phyloP scores from a whole-genome alignment of 108 stramenopile genomes.

The Schizochytrium sp. region DNA sequence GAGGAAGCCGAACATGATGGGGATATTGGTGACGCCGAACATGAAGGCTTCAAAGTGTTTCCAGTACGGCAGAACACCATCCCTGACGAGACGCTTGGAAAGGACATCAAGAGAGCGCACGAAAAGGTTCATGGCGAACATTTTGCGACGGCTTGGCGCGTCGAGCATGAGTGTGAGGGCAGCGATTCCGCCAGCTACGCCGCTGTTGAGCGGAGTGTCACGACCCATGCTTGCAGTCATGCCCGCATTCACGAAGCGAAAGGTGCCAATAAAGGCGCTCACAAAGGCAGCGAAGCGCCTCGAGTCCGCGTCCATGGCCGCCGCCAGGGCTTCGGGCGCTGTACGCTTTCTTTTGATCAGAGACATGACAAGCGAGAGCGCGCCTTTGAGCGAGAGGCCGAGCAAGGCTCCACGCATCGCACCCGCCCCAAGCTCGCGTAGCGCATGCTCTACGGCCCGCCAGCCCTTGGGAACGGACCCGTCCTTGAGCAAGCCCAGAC shows the following conservation, averaged over 20 bases:
- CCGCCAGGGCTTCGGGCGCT: not conserved
- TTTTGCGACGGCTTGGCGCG: not conserved
- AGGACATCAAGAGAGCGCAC: not conserved
- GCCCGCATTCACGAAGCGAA: not conserved
- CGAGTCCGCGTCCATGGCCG: not conserved
- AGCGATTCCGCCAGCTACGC: not conserved
- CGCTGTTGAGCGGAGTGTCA: not conserved
- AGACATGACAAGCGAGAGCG: not conserved
- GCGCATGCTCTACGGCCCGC: not conserved
- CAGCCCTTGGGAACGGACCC: not conserved
- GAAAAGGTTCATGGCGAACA: not conserved
- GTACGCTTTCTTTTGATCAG: not conserved
- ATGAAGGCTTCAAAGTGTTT: not conserved
- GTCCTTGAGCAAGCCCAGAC: not conserved
- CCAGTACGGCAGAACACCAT: not conserved
- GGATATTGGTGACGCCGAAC: not conserved
- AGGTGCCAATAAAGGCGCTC: not conserved
- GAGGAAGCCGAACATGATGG: conserved; percentile 17
- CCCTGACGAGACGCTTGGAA: not conserved
- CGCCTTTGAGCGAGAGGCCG: not conserved
- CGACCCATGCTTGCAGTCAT: not conserved
- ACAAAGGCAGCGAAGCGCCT: not conserved
- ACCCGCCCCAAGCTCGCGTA: not conserved
- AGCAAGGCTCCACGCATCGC: not conserved
- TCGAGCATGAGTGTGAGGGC: not conserved